phyloP scores from a whole-genome alignment of 192 early-diverging fungal genomes.

The Geosiphon pyriformis region DNA sequence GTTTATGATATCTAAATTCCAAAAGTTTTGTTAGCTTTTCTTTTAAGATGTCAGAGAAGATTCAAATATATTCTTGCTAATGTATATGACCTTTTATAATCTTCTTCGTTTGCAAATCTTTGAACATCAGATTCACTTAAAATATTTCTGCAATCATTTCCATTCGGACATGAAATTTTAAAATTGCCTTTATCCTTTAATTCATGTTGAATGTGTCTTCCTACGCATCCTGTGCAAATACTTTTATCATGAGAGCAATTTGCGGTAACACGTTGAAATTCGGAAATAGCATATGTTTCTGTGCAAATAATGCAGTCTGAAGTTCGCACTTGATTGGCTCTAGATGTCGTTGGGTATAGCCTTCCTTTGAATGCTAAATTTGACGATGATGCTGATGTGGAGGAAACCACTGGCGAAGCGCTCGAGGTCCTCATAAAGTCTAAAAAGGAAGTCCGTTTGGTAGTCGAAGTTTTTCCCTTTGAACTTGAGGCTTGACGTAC shows the following conservation, averaged over 20 bases:
- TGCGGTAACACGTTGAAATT: neutral
- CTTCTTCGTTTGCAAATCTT: neutral
- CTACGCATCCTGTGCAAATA: slow-evolving; percentile 3
- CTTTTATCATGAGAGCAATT: neutral
- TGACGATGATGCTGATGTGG: too few relatives aligned
- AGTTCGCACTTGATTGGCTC: too few relatives aligned
- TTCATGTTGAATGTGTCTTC: neutral
- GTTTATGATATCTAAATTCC: neutral
- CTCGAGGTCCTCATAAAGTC: too few relatives aligned
- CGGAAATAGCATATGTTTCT: neutral
- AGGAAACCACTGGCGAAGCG: too few relatives aligned
- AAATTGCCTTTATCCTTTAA: slow-evolving; percentile 4
- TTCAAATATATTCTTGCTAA: too few relatives aligned
- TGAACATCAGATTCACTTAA: slow-evolving; percentile 7
- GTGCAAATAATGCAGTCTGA: neutral
- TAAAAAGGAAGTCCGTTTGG: too few relatives aligned
- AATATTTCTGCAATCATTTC: neutral
- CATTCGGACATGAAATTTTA: neutral
- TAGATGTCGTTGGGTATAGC: too few relatives aligned
- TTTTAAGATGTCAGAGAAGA: neutral
- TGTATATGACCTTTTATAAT: slow-evolving; percentile 1
- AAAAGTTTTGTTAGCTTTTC: neutral
- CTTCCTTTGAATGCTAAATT: too few relatives aligned
- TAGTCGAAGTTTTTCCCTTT: too few relatives aligned
- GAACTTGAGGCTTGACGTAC: too few relatives aligned